Evolutionary conservation across 148 eudicot species (phyloP), one percentile per base, ranked within the genome.

Genomic region (Pharnaceum exiguum): DNA sequence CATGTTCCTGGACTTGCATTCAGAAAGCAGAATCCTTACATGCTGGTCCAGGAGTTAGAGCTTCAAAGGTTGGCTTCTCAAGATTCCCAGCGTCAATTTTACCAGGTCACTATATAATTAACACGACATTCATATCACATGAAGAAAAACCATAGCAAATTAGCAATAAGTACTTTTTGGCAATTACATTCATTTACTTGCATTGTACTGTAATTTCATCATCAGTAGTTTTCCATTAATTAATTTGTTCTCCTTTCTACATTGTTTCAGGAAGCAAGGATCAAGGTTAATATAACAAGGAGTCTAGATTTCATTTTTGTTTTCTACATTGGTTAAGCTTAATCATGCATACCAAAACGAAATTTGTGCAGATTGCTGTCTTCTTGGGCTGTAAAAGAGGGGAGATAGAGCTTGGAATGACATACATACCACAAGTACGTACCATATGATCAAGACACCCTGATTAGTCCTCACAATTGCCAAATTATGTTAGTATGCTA

Each of bases 321-420:
- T 5, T 23, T 48, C 29, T 25, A 5, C 2, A 35, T 31, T 45
- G n/a, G 2, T 57, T 29, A 1, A 1, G 1, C 16, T 5, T 40
- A 2, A 40, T 38, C 7, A 11, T 43, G 27, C 10, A n/a, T n/a
- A n/a, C n/a, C n/a, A n/a, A n/a, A n/a, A n/a, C n/a, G 11, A 24
- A 43, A 9, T 18, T 50, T 25, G 17, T 59, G 17, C 72, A 93
- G 99, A 72, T 67, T 25, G 89, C 77, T 0, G 65, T 83, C 30
- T 80, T 89, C 45, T 76, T 89, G 84, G 95, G 91, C 8, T 82
- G 91, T 75, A 63, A 50, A 29, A 51, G 51, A 15, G 99, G 99
- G 56, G 99, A 88, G 68, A 78, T 93, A 35, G 99, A 93, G 59
- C 71, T 93, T 0, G 99, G 99, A 42, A 59, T 89, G 63, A 66